Evolutionary conservation across 2,329 filamentous ascomycete species (phyloP), one percentile per base, ranked within the genome.

Genomic region (Alternaria incomplexa): DNA sequence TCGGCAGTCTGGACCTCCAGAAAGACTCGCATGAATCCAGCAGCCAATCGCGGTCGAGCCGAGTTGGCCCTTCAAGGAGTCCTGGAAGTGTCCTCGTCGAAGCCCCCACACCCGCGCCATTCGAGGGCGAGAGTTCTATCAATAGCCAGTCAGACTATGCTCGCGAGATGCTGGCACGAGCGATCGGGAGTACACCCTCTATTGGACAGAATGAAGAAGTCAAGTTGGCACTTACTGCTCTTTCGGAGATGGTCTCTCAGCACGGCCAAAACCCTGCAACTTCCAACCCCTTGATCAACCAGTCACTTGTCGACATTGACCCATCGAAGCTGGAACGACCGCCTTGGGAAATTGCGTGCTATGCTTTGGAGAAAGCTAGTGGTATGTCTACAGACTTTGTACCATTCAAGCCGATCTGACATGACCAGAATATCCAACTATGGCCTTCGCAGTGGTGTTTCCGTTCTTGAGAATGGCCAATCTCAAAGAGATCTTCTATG

Each of bases 61-160:
- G 67, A 44, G 60, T 66, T 7, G 63, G 65, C 12, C 56, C 60
- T 13, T 58, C 47, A 6, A 66, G 56, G 46, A 68, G 65, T 47
- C 68, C 61, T 9, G 61, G 56, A 17, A 57, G 55, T 36, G 57
- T 76, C 64, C 57, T 77, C 65, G 69, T 71, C 3, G 68, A 74
- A 4, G 66, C 76, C 3, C 61, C 57, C 7, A 73, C 69, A 15
- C 72, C 73, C 13, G 71, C 70, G 22, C 71, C 76, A 5, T 86
- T 85, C 50, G 84, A 86, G 64, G 84, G 84, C 4, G 83, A 83
- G 55, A 85, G 84, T 0, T 83, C 84, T 3, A 78, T 85, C 20
- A 79, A 78, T 30, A 79, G 81, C 8, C 84, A 86, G 63, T 85
- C 83, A 0, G 81, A 80, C 4, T 82, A 84, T 71, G 84, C 83